Percentiles rank a stretch among this genome's conserved stretches.
Evolutionary conservation across 2,329 filamentous ascomycete genomes (phyloP).

Genomic region (Fusarium oligoseptatum): DNA sequence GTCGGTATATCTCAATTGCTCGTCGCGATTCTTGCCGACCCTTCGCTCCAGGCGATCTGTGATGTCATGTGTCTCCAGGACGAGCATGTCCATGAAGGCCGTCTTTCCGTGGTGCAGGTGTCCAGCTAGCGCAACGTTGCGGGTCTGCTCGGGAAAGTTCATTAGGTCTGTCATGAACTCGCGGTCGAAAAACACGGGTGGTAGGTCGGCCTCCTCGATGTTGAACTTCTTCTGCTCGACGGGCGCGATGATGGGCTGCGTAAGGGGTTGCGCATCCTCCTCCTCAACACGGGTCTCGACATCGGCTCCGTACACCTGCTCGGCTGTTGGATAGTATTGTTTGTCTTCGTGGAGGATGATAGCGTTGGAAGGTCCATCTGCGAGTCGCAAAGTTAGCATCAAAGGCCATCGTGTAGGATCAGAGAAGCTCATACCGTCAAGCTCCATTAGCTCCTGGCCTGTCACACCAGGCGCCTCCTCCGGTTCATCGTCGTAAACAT

Average conservation of each 20-base stretch:
- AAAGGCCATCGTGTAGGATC: slow-evolving; percentile 7
- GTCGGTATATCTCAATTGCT: slow-evolving; percentile 95
- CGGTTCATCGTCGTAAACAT: slow-evolving; percentile 84
- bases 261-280: slow-evolving; percentile 93
- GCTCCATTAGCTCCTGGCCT: slow-evolving; percentile 91
- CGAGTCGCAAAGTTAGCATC: slow-evolving; percentile 20
- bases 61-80: slow-evolving; percentile 94
- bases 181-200: slow-evolving; percentile 87
- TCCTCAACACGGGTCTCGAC: slow-evolving; percentile 97
- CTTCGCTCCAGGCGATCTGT: slow-evolving; percentile 82
- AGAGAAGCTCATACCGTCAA: slow-evolving; percentile 73
- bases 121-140: slow-evolving; percentile 91
- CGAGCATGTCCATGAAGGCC: slow-evolving; percentile 97
- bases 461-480: slow-evolving; percentile 73
- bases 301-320: slow-evolving; percentile 93
- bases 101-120: slow-evolving; percentile 99
- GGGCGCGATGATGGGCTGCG: slow-evolving; percentile 93
- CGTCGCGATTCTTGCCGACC: slow-evolving; percentile 84
- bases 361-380: slow-evolving; percentile 90
- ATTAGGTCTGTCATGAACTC: slow-evolving; percentile 96
- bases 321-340: slow-evolving; percentile 98
- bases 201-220: slow-evolving; percentile 91
- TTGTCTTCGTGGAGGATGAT: slow-evolving; percentile 99
- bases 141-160: slow-evolving; percentile 94
- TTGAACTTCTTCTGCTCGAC: slow-evolving; percentile 97